Base-by-base conservation (phyloP, 1,139 yeast species). In the Blastobotrys apis region DNA sequence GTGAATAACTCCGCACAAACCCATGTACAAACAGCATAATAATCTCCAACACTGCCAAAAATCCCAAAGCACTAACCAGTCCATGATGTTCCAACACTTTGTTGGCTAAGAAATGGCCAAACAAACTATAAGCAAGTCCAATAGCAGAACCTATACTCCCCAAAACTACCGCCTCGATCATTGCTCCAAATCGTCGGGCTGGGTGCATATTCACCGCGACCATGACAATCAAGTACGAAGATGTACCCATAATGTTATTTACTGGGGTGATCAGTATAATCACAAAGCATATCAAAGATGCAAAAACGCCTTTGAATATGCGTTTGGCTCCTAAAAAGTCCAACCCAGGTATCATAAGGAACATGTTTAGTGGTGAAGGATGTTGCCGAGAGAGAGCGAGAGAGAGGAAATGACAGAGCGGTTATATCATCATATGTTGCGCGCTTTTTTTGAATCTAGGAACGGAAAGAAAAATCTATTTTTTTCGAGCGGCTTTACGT, bases 121-220 rank as follows among this genome's bases (percentile, higher is more conserved):
- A 59, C 1, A 70, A 46, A 0, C 72, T 59, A 47, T 68, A 73
- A 0, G 70, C 72, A 16, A 71, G 53, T 1, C 77, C 78, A n/a
- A 71, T 39, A 1, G 66, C 55, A 17, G 72, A 47, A 1, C 77
- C 77, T 1, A 68, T 60, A 1, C 62, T 52, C 49, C 73, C 70
- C 40, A 69, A 59, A 2, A 67, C 55, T 4, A 65, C 64, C 17
- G 69, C 66, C 49, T 73, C 75, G 26, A 74, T 62, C 58, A 73
- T 72, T 9, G 73, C 68, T 26, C 77, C 74, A 1, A 71, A 62
- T 37, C 78, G 62, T 47, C 76, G 62, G 0, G 77, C 77, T 1
- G 77, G 77, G 52, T 73, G 75, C 26, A 71, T 68, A 53, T 71
- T 70, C 13, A 72, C 76, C 1, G 75, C 66, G 2, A 71, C 64